phyloP scores from a whole-genome alignment of 2,329 filamentous ascomycete species.

The Fusarium ambrosium region DNA sequence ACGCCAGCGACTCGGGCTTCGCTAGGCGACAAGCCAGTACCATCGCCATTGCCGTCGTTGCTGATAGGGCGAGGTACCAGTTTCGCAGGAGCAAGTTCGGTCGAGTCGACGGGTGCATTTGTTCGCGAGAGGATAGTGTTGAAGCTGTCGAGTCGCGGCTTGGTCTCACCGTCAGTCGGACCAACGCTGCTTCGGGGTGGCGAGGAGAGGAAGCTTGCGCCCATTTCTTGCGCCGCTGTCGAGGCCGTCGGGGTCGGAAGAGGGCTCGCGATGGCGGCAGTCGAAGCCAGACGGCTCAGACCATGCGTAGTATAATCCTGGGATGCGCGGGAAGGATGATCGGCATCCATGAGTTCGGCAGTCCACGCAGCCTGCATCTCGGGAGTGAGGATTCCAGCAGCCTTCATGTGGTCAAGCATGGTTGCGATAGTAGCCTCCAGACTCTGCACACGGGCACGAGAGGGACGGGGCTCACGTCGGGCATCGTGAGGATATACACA shows the following conservation, averaged over 20 bases:
- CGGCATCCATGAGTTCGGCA: conserved; percentile 45
- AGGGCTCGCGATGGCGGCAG: conserved; percentile 48
- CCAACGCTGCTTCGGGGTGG: conserved; percentile 47
- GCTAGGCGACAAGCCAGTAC: conserved; percentile 49
- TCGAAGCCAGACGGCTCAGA: conserved; percentile 47
- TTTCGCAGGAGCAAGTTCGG: conserved; percentile 38
- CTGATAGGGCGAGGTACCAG: conserved; percentile 43
- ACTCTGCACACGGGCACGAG: conserved; percentile 48
- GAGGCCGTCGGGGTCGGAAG: conserved; percentile 46
- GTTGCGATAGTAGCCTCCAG: conserved; percentile 49
- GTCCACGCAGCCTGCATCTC: conserved; percentile 47
- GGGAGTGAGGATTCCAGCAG: conserved; percentile 46
- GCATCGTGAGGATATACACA: conserved; percentile 54
- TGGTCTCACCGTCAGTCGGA: conserved; percentile 43
- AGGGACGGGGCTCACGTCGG: conserved; percentile 49
- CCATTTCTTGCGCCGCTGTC: conserved; percentile 43
- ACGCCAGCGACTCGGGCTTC: conserved; percentile 54
- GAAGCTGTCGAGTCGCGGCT: conserved; percentile 44
- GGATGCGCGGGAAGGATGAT: conserved; percentile 33
- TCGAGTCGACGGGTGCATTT: conserved; percentile 24
- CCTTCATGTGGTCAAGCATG: conserved; percentile 53
- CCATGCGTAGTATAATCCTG: conserved; percentile 47
- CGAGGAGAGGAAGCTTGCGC: conserved; percentile 46
- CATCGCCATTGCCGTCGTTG: conserved; percentile 48
- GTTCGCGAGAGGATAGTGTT: conserved; percentile 40